Evolutionary conservation across 228 moss, liverwort and hornwort genomes (phyloP), one percentile per base, ranked within the genome.

Genomic region (Sphagnum fallax): DNA sequence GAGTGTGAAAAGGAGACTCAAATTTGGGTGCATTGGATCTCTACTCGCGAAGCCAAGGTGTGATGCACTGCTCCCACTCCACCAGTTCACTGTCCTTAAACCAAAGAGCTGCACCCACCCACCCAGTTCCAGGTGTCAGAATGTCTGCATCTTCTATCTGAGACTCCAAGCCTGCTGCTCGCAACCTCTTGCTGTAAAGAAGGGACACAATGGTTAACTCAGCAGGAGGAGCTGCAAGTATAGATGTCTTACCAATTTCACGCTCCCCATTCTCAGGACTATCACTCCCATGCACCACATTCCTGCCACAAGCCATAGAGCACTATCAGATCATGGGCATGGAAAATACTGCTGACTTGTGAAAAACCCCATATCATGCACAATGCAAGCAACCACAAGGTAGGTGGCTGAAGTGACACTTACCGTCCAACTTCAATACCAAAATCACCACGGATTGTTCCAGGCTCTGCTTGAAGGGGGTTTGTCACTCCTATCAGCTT

Each of bases 401-500:
- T 60, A 15, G 12, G 59, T 11, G 12, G 15, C 59, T 11, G 7
- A 53, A 18, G 5, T 8, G 10, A 14, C 51, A 47, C 9, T 60
- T 69, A 76, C 86, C 83, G 80, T 53, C 97, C 97, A 53, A 88
- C 91, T 66, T 88, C 87, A 47, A 93, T 83, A 48, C 84, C 91
- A 67, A 88, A 93, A 67, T 97, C 97, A 5, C 93, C 97, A 53
- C 97, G 84, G 60, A 97, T 97, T 51, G 97, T 97, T 68, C 93
- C 97, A 10, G 93, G 83, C 80, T 93, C 93, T 4, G 97, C 97
- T 74, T 87, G 83, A 53, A 97, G 75, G 50, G 97, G 97, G 72
- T 93, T 97, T 49, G 97, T 97, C 53, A 82, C 97, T 49, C 97
- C 97, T 47, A 97, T 97, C 76, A 97, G 69, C 81, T 91, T 93